phyloP scores from a whole-genome alignment of 2,329 filamentous ascomycete genomes.

The Fusarium anthophilum region DNA sequence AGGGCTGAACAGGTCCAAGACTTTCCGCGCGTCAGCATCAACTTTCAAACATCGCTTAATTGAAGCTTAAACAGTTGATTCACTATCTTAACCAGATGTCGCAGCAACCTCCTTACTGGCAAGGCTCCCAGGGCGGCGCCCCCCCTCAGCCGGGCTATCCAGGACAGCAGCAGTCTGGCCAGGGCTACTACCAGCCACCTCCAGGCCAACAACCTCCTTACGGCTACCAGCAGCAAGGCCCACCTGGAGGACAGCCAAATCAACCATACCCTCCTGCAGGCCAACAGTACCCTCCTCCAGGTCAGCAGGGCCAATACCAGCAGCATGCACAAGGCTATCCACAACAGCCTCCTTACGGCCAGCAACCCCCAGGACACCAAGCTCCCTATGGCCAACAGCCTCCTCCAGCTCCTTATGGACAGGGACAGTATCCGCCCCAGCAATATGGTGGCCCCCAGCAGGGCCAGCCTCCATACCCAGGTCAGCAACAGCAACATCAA shows the following conservation, averaged over 20 bases:
- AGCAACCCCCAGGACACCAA: conserved; percentile 37
- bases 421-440: conserved; percentile 26
- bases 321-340: conserved; percentile 2
- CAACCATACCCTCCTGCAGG: conserved; percentile 20
- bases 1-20: background rate
- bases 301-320: conserved; percentile 3
- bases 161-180: conserved; percentile 14
- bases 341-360: conserved; percentile 16
- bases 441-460: conserved; percentile 28
- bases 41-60: background rate
- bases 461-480: conserved; percentile 7
- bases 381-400: conserved; percentile 11
- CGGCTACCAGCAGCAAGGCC: conserved; percentile 13
- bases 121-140: conserved; percentile 7
- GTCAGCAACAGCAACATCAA: conserved; percentile 15
- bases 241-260: background rate
- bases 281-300: conserved; percentile 7
- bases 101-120: conserved; percentile 36
- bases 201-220: conserved; percentile 25
- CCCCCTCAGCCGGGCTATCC: conserved; percentile 15
- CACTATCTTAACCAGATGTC: background rate
- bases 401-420: conserved; percentile 12
- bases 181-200: conserved; percentile 22
- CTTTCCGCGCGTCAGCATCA: background rate
- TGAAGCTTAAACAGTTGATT: background rate